phyloP scores from a whole-genome alignment of 768 basidiomycete species.

The Pleurotus platypus region DNA sequence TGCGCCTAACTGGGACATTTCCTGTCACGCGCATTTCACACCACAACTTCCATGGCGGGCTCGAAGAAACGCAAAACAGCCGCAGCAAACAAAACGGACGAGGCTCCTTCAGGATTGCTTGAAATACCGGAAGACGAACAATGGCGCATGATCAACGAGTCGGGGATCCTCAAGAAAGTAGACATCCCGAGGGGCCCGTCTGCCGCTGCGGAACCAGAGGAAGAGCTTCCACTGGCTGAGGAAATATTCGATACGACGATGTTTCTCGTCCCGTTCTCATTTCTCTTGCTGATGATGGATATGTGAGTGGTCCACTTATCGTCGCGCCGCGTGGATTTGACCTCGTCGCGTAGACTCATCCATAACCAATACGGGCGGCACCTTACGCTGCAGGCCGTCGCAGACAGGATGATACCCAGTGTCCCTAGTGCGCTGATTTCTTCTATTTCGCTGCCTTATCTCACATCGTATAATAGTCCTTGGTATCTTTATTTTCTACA shows the following conservation, averaged over 20 bases:
- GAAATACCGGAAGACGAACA: slow-evolving; percentile 74
- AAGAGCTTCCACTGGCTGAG: slow-evolving; percentile 44
- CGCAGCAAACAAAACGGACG: slow-evolving; percentile 2
- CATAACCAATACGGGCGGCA: slow-evolving; percentile 74
- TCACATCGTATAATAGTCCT: slow-evolving; percentile 45
- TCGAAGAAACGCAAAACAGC: slow-evolving; percentile 2
- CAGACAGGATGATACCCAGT: slow-evolving; percentile 58
- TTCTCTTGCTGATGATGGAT: slow-evolving; percentile 77
- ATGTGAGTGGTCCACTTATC: slow-evolving; percentile 50
- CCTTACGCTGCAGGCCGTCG: slow-evolving; percentile 42
- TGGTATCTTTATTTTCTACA: slow-evolving; percentile 72
- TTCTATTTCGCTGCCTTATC: neutral
- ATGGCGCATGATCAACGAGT: slow-evolving; percentile 70
- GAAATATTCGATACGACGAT: slow-evolving; percentile 68
- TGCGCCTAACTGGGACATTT: slow-evolving; percentile 6
- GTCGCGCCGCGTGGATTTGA: neutral
- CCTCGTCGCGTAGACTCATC: slow-evolving; percentile 50
- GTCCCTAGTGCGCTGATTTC: slow-evolving; percentile 61
- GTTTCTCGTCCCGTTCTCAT: slow-evolving; percentile 71
- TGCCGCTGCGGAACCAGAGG: slow-evolving; percentile 26
- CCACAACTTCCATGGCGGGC: neutral
- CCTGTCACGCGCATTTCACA: neutral
- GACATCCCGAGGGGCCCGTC: slow-evolving; percentile 13
- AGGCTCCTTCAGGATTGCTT: slow-evolving; percentile 19
- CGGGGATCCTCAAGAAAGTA: slow-evolving; percentile 48